Evolutionary conservation across 2,329 filamentous ascomycete genomes (phyloP).

Genomic region (Chaetomium olivaceum): DNA sequence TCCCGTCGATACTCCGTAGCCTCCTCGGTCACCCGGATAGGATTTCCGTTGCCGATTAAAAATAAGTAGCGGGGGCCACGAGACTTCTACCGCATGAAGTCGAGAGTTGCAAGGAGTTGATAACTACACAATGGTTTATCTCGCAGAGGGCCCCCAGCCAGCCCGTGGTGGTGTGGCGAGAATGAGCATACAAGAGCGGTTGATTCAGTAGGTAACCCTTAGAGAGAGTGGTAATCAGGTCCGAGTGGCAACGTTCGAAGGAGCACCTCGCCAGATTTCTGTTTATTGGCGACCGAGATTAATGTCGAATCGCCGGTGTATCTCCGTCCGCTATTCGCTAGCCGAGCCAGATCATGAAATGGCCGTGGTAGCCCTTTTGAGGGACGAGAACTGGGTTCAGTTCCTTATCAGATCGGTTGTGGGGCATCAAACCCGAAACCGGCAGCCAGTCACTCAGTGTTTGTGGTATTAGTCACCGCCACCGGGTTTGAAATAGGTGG

Average conservation of each 20-base stretch:
- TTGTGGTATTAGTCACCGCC: not conserved
- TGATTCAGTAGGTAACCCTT: not conserved
- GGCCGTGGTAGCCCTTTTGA: not conserved
- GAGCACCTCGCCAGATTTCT: not conserved
- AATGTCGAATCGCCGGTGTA: not conserved
- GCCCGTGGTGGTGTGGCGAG: not conserved
- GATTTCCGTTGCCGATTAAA: not conserved
- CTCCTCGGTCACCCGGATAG: not conserved
- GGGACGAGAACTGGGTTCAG: not conserved
- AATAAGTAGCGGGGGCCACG: not conserved
- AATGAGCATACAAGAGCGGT: not conserved
- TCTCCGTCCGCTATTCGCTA: not conserved
- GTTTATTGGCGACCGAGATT: not conserved
- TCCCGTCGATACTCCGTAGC: too few relatives aligned
- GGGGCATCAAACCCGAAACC: slow-evolving; percentile 21
- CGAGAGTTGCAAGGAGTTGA: not conserved
- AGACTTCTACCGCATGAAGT: not conserved
- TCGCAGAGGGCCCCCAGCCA: not conserved
- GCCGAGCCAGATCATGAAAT: not conserved
- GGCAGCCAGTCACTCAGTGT: not conserved
- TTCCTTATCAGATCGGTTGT: slow-evolving; percentile 7
- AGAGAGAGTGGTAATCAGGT: not conserved
- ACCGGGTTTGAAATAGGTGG: not conserved
- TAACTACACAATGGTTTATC: not conserved
- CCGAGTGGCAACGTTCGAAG: not conserved